A percentile compares a stretch with the other conserved stretches of the same genome.
Evolutionary conservation across 352 stramenopile species (phyloP).

Genomic region (Globisporangium nagaii): DNA sequence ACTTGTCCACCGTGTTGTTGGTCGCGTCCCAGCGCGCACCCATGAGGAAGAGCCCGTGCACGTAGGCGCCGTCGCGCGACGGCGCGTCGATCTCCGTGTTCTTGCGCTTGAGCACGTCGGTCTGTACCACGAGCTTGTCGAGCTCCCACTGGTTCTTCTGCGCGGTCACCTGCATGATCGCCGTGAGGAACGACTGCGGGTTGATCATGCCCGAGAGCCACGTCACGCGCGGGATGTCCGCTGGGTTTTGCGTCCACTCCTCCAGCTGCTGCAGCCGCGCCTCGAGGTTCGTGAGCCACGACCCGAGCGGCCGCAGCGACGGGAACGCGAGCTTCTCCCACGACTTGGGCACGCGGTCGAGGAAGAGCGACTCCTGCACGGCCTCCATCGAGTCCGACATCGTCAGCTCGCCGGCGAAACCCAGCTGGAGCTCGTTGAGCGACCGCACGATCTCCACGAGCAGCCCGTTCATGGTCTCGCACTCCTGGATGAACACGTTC

Average conservation of each 20-base stretch:
- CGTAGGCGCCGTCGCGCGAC: constrained; percentile 93
- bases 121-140: constrained; percentile 97
- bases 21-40: constrained; percentile 93
- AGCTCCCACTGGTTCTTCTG: constrained; percentile 97
- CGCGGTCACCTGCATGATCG: constrained; percentile 97
- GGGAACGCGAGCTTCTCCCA: constrained; percentile 96
- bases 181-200: constrained; percentile 95
- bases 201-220: constrained; percentile 95
- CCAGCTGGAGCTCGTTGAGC: constrained; percentile 95
- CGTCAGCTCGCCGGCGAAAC: constrained; percentile 95
- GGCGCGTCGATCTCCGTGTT: constrained; percentile 84
- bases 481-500: constrained; percentile 98
- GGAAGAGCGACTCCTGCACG: constrained; percentile 92
- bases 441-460: constrained; percentile 94
- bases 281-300: constrained; percentile 93
- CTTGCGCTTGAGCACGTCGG: constrained; percentile 94
- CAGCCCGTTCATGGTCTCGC: constrained; percentile 96
- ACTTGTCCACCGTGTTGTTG: constrained; percentile 92
- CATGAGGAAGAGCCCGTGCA: constrained; percentile 93
- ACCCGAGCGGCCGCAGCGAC: constrained; percentile 85
- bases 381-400: constrained; percentile 98
- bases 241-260: constrained; percentile 95
- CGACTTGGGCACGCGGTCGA: constrained; percentile 89
- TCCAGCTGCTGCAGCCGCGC: constrained; percentile 91
- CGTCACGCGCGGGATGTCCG: constrained; percentile 95